phyloP scores from a whole-genome alignment of 352 stramenopile genomes.

The Pythium aristosporum region DNA sequence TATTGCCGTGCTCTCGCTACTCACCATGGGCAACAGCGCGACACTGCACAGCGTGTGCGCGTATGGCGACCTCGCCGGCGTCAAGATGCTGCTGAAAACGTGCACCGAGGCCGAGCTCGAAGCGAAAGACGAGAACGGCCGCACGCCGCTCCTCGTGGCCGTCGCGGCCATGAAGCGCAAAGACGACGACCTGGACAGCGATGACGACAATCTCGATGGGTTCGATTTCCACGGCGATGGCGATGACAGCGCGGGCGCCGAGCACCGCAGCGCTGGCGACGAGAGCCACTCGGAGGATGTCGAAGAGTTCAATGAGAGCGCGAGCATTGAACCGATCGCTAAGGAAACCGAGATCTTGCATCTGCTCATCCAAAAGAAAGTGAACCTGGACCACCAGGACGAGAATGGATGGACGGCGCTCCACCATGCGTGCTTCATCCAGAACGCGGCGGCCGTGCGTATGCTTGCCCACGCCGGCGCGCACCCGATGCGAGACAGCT shows the following conservation, averaged over 20 bases:
- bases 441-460: constrained; percentile 67
- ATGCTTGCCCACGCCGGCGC: constrained; percentile 77
- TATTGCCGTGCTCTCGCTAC: not conserved
- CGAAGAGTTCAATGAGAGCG: constrained; percentile 50
- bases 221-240: constrained; percentile 38
- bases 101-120: constrained; percentile 68
- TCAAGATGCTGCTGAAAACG: constrained; percentile 61
- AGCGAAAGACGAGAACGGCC: constrained; percentile 63
- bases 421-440: constrained; percentile 77
- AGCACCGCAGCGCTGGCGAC: constrained; percentile 1
- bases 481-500: constrained; percentile 65
- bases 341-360: constrained; percentile 78
- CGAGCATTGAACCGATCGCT: constrained; percentile 53
- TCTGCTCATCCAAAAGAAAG: constrained; percentile 62
- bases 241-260: constrained; percentile 34
- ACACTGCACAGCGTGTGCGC: constrained; percentile 83
- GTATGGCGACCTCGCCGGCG: constrained; percentile 59
- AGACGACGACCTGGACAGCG: constrained; percentile 29
- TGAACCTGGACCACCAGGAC: constrained; percentile 80
- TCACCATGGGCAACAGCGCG: constrained; percentile 77
- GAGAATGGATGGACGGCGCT: constrained; percentile 85
- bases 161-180: constrained; percentile 58
- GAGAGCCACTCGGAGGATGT: constrained; percentile 39
- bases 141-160: constrained; percentile 76
- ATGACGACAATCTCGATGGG: constrained; percentile 41